A percentile compares a stretch with the other conserved stretches of the same genome.
phyloP scores from a whole-genome alignment of 495 filamentous ascomycete genomes.

The Penicillium coprophilum region DNA sequence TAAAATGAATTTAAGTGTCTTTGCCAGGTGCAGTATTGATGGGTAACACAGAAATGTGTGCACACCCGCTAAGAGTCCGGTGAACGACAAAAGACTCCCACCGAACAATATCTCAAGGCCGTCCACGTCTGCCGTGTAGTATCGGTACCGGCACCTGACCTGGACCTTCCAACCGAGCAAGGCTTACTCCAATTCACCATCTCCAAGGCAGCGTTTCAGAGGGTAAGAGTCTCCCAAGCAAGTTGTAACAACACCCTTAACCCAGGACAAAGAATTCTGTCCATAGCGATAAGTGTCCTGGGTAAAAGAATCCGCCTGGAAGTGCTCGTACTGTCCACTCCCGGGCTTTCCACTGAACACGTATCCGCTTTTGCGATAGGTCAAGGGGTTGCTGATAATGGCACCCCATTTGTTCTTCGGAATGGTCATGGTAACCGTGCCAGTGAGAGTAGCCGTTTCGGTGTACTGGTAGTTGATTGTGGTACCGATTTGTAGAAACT shows the following conservation, averaged over 20 bases:
- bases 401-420: background rate
- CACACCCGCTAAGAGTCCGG: too few species aligned
- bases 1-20: too few species aligned
- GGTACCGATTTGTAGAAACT: background rate
- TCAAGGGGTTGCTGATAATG: background rate
- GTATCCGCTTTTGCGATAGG: background rate
- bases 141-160: too few species aligned
- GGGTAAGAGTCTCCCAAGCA: background rate
- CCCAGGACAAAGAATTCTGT: background rate
- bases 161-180: too few species aligned
- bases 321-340: background rate
- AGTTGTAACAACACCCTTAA: background rate
- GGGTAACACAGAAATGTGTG: too few species aligned
- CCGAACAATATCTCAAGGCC: too few species aligned
- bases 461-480: background rate
- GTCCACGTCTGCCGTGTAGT: too few species aligned
- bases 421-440: background rate
- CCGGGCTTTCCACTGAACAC: background rate
- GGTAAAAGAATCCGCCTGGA: background rate
- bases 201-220: background rate
- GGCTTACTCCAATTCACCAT: background rate
- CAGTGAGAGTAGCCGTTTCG: background rate
- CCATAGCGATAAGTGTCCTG: background rate
- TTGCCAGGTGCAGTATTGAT: too few species aligned
- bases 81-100: too few species aligned